Percentiles rank a stretch among this genome's conserved stretches.
Evolutionary conservation across 208 protist species (phyloP).

Genomic region (Leishmania arabica): DNA sequence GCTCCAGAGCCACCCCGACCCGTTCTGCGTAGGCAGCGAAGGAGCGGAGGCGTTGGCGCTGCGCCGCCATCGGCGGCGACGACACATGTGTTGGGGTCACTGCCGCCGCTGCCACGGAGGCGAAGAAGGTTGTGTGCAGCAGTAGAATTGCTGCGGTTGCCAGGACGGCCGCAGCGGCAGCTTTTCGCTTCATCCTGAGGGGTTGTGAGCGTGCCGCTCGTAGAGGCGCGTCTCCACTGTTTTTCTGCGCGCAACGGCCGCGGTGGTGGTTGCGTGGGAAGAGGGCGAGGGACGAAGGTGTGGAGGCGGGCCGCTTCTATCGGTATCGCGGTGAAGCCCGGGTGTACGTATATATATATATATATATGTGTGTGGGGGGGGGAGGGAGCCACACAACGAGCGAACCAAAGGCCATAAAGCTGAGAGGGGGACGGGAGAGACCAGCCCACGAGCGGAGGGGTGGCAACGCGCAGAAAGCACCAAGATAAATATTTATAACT

Average conservation of each 20-base stretch:
- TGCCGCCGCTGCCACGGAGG: not conserved
- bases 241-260: not conserved
- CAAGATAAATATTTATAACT: too few relatives aligned
- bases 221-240: not conserved
- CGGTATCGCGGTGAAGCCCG: not conserved
- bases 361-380: not conserved
- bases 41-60: conserved; percentile 15
- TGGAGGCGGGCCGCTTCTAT: not conserved
- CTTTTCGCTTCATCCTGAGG: not conserved
- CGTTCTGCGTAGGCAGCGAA: conserved; percentile 31
- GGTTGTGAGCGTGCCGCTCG: not conserved
- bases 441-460: not conserved
- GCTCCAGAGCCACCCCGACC: conserved; percentile 23
- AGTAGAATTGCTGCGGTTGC: not conserved
- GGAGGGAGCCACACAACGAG: not conserved
- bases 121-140: not conserved
- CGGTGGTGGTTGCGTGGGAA: not conserved
- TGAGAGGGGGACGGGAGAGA: not conserved
- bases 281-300: not conserved
- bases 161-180: not conserved
- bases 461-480: too few relatives aligned
- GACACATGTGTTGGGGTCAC: not conserved
- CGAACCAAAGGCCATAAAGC: not conserved
- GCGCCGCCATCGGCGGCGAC: not conserved
- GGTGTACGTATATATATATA: not conserved